These are phyloP conservation scores for Tylopilus orsonianus DNA, from an alignment of 1,284 basidiomycete species.

Conservation along the genomic window DNA sequence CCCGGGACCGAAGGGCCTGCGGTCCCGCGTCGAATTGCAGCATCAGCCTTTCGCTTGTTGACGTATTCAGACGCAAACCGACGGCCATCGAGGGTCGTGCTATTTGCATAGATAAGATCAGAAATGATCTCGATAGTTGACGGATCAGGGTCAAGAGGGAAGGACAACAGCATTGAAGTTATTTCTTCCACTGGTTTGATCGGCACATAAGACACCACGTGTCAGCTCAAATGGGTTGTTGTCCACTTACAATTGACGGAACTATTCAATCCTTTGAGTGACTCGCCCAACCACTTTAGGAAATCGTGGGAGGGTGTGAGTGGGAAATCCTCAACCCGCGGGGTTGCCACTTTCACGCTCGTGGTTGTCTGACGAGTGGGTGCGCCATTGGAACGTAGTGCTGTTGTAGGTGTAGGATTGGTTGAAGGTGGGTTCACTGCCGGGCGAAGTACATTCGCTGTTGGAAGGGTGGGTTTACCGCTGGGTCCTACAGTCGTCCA, in stretches of 20 bases:
- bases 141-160: conserved; percentile 85
- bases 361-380: conserved; percentile 35
- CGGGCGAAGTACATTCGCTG: conserved; percentile 39
- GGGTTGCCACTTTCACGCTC: conserved; percentile 40
- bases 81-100: conserved; percentile 91
- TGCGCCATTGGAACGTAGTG: conserved; percentile 39
- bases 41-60: conserved; percentile 81
- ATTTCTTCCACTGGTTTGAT: conserved; percentile 81
- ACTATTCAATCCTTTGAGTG: conserved; percentile 82
- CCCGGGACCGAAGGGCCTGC: conserved; percentile 38
- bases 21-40: conserved; percentile 48
- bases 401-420: conserved; percentile 27
- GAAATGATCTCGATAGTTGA: conserved; percentile 86
- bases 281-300: conserved; percentile 87
- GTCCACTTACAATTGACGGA: conserved; percentile 71
- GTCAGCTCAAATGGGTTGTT: conserved; percentile 1
- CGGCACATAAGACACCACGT: conserved; percentile 16
- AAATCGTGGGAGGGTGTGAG: conserved; percentile 83
- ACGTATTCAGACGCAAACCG: conserved; percentile 93
- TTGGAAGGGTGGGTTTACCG: conserved; percentile 56
- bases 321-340: conserved; percentile 59
- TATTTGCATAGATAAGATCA: conserved; percentile 91
- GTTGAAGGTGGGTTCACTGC: conserved; percentile 25
- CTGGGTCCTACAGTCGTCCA: conserved; percentile 87
- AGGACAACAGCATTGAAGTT: conserved; percentile 86